A percentile compares a stretch with the other conserved stretches of the same genome.
Conservation (phyloP, 1,284 basidiomycete genomes). For the Athelia psychrophila region DNA sequence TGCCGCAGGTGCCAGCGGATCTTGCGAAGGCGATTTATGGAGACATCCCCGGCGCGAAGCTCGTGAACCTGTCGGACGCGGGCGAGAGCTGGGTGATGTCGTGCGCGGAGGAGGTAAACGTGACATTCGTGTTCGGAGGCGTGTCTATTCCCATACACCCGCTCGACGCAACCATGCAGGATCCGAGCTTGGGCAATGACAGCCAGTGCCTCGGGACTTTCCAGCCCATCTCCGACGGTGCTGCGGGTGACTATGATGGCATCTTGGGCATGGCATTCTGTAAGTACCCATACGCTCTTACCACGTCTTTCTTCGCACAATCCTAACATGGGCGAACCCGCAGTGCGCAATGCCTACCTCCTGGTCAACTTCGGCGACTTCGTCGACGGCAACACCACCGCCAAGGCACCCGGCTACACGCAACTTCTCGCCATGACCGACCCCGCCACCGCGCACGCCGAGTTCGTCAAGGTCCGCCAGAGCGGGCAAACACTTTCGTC, state of each 20-base stretch:
- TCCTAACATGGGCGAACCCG: neutral
- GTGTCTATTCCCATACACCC: slow-evolving; percentile 57
- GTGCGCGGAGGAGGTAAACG: slow-evolving; percentile 3
- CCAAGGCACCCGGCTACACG: slow-evolving; percentile 11
- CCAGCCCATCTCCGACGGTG: neutral
- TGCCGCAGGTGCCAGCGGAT: slow-evolving; percentile 2
- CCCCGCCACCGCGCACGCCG: neutral
- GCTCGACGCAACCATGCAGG: slow-evolving; percentile 43
- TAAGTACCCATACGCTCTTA: slow-evolving; percentile 1
- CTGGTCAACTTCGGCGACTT: slow-evolving; percentile 7
- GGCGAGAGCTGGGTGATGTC: slow-evolving; percentile 3
- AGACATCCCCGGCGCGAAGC: slow-evolving; percentile 3
- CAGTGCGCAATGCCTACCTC: slow-evolving; percentile 4
- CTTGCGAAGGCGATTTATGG: slow-evolving; percentile 7
- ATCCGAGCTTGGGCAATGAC: neutral
- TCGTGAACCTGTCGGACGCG: neutral
- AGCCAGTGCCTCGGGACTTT: slow-evolving; percentile 1
- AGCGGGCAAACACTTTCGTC: slow-evolving; percentile 48
- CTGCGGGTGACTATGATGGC: slow-evolving; percentile 1
- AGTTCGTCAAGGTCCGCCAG: slow-evolving; percentile 17
- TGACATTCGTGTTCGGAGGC: slow-evolving; percentile 42
- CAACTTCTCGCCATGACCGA: slow-evolving; percentile 2
- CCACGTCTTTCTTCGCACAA: neutral
- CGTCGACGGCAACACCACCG: slow-evolving; percentile 5
- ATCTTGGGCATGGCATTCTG: slow-evolving; percentile 5